A percentile compares a stretch with the other conserved stretches of the same genome.
These are phyloP conservation scores for Psilocybe subaeruginosa DNA, from an alignment of 768 basidiomycete genomes.

Conservation along the genomic window DNA sequence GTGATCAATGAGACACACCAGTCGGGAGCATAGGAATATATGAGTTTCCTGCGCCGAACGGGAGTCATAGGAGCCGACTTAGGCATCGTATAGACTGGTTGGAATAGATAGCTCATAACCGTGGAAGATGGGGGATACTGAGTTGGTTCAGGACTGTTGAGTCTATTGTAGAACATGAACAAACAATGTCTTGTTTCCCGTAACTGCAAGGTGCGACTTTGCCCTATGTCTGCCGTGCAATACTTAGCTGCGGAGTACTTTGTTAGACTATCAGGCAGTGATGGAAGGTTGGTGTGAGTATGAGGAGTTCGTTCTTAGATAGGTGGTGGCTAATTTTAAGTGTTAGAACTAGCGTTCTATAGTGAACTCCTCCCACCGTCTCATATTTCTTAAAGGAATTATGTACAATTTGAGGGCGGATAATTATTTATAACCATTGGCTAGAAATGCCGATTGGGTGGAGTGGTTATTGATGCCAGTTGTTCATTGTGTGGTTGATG, in stretches of 20 bases:
- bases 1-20: conserved; percentile 51
- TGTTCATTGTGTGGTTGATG: no score
- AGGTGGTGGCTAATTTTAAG: not conserved
- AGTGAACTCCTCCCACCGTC: no score
- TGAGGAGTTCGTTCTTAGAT: not conserved
- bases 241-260: not conserved
- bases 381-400: no score
- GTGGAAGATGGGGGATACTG: conserved; percentile 14
- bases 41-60: conserved; percentile 41
- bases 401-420: no score
- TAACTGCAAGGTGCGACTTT: not conserved
- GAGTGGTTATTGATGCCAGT: no score
- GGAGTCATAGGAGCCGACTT: conserved; percentile 29
- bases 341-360: not conserved
- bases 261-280: not conserved
- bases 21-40: conserved; percentile 74
- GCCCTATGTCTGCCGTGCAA: not conserved
- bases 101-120: conserved; percentile 32
- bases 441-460: no score
- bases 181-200: not conserved
- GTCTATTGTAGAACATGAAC: conserved; percentile 34
- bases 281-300: not conserved
- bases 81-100: conserved; percentile 15
- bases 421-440: no score
- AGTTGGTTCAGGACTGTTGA: conserved; percentile 19